A percentile compares a stretch with the other conserved stretches of the same genome.
Evolutionary conservation across 164 flowering plant genomes (phyloP).

Genomic region (Chimonanthus praecox): DNA sequence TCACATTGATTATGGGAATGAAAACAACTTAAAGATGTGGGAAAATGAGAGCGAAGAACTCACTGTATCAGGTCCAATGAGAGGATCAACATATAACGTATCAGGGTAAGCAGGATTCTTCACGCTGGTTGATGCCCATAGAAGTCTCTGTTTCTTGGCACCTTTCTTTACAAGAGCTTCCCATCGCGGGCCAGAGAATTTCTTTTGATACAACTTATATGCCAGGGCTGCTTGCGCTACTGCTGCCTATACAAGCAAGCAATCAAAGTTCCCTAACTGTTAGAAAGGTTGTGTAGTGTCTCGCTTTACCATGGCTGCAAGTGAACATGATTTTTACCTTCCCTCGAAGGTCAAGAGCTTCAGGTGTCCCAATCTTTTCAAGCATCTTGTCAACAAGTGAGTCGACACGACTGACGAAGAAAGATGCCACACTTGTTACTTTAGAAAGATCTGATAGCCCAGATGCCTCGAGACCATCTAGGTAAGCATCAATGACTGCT

Average conservation of each 20-base stretch:
- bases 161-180: conserved; percentile 97
- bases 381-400: conserved; percentile 91
- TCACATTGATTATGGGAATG: too few species aligned
- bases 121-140: conserved; percentile 99
- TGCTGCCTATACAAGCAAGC: conserved; percentile 63
- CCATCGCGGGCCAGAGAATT: conserved; percentile 99
- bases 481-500: conserved; percentile 95
- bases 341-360: conserved; percentile 91
- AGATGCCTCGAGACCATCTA: conserved; percentile 97
- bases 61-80: conserved; percentile 95
- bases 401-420: conserved; percentile 98
- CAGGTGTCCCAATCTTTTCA: conserved; percentile 89
- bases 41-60: conserved; percentile 14
- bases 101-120: conserved; percentile 97
- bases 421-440: conserved; percentile 98
- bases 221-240: conserved; percentile 99
- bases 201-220: conserved; percentile 88
- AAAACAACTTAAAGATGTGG: too few species aligned
- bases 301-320: background rate
- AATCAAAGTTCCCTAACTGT: background rate
- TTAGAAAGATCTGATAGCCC: conserved; percentile 83
- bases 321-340: conserved; percentile 44
- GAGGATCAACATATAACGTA: conserved; percentile 90
- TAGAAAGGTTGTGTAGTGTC: background rate
- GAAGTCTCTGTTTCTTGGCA: conserved; percentile 96